Evolutionary conservation across 805 yeast genomes (phyloP).

Genomic region (Pichia cephalocereana): DNA sequence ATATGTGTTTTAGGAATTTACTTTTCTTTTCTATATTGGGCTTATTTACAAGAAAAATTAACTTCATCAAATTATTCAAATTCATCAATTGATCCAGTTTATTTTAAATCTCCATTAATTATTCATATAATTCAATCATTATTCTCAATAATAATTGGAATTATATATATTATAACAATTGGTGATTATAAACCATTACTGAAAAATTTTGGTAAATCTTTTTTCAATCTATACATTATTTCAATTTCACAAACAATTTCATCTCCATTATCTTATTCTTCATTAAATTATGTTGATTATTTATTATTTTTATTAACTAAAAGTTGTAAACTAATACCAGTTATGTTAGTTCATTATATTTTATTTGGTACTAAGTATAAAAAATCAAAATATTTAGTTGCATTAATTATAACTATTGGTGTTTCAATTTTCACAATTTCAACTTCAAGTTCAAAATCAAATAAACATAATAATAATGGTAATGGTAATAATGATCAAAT

Average conservation of each 20-base stretch:
- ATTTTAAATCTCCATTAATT: constrained; percentile 69
- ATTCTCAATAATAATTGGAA: constrained; percentile 65
- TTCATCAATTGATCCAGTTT: constrained; percentile 8
- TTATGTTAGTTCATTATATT: constrained; percentile 72
- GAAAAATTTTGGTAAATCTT: constrained; percentile 19
- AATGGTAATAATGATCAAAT: not conserved
- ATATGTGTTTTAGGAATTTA: constrained; percentile 59
- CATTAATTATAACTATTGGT: constrained; percentile 70
- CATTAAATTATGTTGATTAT: constrained; percentile 78
- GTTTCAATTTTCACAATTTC: constrained; percentile 69
- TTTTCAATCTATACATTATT: constrained; percentile 33
- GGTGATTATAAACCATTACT: constrained; percentile 24
- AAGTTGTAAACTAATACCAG: constrained; percentile 90
- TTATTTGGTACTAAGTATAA: constrained; percentile 69
- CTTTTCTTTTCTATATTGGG: constrained; percentile 84
- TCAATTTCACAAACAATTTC: constrained; percentile 72
- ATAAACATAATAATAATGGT: constrained; percentile 16
- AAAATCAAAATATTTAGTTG: constrained; percentile 66
- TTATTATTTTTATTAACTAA: constrained; percentile 80
- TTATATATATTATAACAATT: constrained; percentile 29
- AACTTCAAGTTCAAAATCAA: constrained; percentile 28
- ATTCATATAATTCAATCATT: constrained; percentile 67
- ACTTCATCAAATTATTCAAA: constrained; percentile 63
- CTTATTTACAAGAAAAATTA: constrained; percentile 82
- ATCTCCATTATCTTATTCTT: constrained; percentile 72